These are phyloP conservation scores for Ajuga reptans DNA, from an alignment of 305 asterid species.

Conservation along the genomic window DNA sequence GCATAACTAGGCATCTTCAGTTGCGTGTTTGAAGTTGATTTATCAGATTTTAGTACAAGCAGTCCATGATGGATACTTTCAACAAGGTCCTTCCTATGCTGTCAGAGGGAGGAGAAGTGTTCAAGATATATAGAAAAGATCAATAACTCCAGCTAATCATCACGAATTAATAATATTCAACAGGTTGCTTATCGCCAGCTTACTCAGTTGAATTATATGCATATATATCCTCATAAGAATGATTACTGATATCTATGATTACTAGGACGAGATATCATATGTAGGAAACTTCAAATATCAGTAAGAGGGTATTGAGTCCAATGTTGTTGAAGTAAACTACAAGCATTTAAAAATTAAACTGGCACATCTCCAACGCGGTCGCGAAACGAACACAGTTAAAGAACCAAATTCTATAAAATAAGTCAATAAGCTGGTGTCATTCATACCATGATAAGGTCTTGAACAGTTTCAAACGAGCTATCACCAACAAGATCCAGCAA, in stretches of 20 bases:
- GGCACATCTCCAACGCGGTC: slow-evolving; percentile 2
- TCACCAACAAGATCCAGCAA: slow-evolving; percentile 95
- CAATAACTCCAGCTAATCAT: not conserved
- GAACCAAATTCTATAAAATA: slow-evolving; percentile 16
- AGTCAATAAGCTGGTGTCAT: not conserved
- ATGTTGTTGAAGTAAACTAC: not conserved
- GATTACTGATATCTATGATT: slow-evolving; percentile 6
- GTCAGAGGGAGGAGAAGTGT: slow-evolving; percentile 21
- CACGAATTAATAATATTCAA: not conserved
- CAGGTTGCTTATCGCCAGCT: not conserved
- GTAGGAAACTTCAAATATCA: not conserved
- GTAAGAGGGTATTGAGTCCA: not conserved
- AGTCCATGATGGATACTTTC: slow-evolving; percentile 75
- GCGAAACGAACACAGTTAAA: slow-evolving; percentile 5
- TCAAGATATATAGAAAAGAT: slow-evolving; percentile 11
- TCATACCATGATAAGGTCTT: slow-evolving; percentile 79
- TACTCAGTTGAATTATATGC: slow-evolving; percentile 10
- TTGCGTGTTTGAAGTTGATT: slow-evolving; percentile 51
- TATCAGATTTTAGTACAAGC: slow-evolving; percentile 71
- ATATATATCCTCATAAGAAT: slow-evolving; percentile 17
- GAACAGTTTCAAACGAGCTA: slow-evolving; percentile 85
- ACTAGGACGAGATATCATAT: not conserved
- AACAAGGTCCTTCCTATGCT: slow-evolving; percentile 88
- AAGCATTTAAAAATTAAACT: slow-evolving; percentile 9
- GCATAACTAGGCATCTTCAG: slow-evolving; percentile 84